Base-by-base conservation (phyloP, 768 basidiomycete genomes). In the Fomitopsis serialis region DNA sequence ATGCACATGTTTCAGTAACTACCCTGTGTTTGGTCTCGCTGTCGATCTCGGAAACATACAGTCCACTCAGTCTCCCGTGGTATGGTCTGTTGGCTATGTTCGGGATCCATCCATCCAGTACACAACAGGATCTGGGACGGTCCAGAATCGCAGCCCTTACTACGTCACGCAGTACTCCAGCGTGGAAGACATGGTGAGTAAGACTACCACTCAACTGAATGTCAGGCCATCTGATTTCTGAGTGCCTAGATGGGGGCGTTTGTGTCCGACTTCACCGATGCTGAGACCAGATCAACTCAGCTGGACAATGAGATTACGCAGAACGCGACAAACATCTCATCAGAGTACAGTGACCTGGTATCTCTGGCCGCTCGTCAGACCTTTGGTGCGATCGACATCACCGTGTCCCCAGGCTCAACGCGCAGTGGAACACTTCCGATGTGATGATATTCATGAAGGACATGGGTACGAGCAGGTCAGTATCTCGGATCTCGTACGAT, bases 51-150 rank as follows among this genome's bases (percentile, higher is more conserved):
- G 68, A 2, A 53, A 4, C 10, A 62, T 67, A 19, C 36, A 40
- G 17, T 42, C 45, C 21, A 63, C 62, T 0, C 42, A 53, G 10
- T 40, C 27, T 1, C 60, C 68, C 0, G 52, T 64, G 11, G 60
- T 66, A 1, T 68, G 66, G 65, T 51, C 64, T 0, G 53, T 70
- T 10, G 67, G 68, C 7, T 61, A 59, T 45, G 54, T 63, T 2
- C 55, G 65, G 9, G 61, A 70, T 40, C 65, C 64, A 3, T 58
- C 60, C 0, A 53, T 67, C 47, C 42, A 52, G 34, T 68, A 63
- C 34, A 61, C 54, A 9, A 55, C 50, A 0, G 27, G 61, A 2
- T 25, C 40, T 8, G 59, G 60, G 8, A 32, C 25, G 4, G 17
- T 34, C 1, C 51, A 66, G 29, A 34, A 50, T 9, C 55, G 62